Conservation (phyloP, 2,329 filamentous ascomycete species). For the Curvularia eragrostidis region DNA sequence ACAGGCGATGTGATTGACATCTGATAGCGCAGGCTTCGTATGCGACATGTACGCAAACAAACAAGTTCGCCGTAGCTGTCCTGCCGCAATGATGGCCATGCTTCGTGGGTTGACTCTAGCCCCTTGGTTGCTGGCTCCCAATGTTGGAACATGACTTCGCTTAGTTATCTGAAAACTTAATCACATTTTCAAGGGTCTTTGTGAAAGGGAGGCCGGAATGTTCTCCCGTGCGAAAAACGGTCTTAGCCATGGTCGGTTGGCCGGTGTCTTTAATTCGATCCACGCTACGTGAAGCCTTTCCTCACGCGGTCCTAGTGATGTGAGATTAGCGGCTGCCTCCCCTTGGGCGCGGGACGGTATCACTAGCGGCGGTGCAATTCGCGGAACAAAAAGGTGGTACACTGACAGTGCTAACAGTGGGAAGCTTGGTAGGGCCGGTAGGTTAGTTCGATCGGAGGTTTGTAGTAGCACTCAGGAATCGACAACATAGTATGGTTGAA, state of each 20-base stretch:
- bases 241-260: slow-evolving; percentile 12
- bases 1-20: slow-evolving; percentile 8
- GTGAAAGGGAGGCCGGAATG: slow-evolving; percentile 4
- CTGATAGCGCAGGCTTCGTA: slow-evolving; percentile 15
- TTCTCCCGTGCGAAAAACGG: neutral
- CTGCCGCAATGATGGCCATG: too few relatives aligned
- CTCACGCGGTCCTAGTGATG: slow-evolving; percentile 17
- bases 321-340: slow-evolving; percentile 14
- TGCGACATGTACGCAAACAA: slow-evolving; percentile 17
- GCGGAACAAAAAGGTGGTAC: slow-evolving; percentile 2
- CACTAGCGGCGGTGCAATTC: slow-evolving; percentile 13
- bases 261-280: slow-evolving; percentile 12
- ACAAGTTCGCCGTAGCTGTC: slow-evolving; percentile 13
- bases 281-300: neutral
- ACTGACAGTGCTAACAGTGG: neutral
- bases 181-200: slow-evolving; percentile 7
- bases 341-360: slow-evolving; percentile 13
- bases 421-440: neutral
- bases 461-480: neutral
- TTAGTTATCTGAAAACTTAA: neutral
- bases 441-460: neutral
- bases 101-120: slow-evolving; percentile 4
- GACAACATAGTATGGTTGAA: neutral
- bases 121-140: slow-evolving; percentile 6
- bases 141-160: neutral